Percentiles rank a stretch among this genome's conserved stretches.
phyloP scores from a whole-genome alignment of 768 basidiomycete species.

The Hemileccinum impolitum region DNA sequence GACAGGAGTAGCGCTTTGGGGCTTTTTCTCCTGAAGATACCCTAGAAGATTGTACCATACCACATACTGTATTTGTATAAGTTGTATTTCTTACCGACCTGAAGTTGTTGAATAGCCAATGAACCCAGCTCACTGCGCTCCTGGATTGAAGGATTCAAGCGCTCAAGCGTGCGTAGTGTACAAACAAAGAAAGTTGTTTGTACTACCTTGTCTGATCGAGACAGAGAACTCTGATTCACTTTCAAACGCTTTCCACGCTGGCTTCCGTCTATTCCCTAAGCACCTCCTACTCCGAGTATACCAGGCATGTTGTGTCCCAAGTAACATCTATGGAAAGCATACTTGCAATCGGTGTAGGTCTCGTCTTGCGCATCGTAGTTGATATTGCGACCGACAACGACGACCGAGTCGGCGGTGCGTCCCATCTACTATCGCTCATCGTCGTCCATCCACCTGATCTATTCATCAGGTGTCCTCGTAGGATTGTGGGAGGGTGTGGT shows the following conservation, averaged over 20 bases:
- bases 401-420: constrained; percentile 30
- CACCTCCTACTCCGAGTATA: constrained; percentile 22
- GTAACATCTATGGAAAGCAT: constrained; percentile 61
- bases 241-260: constrained; percentile 18
- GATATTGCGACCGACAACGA: constrained; percentile 41
- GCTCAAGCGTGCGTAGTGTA: too few species aligned
- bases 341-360: constrained; percentile 64
- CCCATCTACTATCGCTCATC: neutral
- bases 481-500: constrained; percentile 81
- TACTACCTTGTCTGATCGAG: constrained; percentile 2
- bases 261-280: constrained; percentile 30
- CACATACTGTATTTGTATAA: neutral
- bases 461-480: constrained; percentile 54
- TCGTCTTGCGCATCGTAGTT: constrained; percentile 61
- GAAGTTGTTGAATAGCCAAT: too few species aligned
- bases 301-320: constrained; percentile 26
- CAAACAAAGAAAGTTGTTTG: constrained; percentile 22
- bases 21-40: constrained; percentile 25
- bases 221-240: neutral
- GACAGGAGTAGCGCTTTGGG: constrained; percentile 30
- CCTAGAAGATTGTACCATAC: neutral
- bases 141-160: too few species aligned
- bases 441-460: constrained; percentile 1
- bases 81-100: too few species aligned
- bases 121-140: too few species aligned